Conservation (phyloP, 192 early-diverging fungal species). For the Podila epicladia region DNA sequence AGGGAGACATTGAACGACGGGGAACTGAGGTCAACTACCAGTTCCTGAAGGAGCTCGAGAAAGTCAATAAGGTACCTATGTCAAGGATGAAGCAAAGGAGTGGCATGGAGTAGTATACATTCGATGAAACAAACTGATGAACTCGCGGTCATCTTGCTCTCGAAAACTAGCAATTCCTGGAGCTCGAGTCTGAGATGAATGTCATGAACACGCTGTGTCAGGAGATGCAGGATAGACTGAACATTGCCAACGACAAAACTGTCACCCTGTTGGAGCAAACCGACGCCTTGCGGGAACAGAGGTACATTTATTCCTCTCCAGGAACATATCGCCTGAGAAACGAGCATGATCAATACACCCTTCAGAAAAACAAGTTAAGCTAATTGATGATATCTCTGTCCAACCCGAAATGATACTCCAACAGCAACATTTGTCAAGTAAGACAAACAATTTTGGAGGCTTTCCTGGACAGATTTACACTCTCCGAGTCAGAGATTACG, state of each 20-base stretch:
- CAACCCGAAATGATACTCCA: not conserved
- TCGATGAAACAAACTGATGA: not conserved
- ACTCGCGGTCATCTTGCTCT: not conserved
- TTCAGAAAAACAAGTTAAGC: not conserved
- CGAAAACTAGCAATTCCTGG: constrained; percentile 58
- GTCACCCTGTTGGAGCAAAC: constrained; percentile 72
- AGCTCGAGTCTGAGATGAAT: constrained; percentile 67
- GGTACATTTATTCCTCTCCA: constrained; percentile 49
- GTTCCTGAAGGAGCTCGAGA: constrained; percentile 65
- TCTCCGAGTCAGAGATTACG: constrained; percentile 72
- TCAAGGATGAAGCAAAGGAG: not conserved
- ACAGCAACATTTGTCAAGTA: constrained; percentile 61
- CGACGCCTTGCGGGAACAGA: constrained; percentile 66
- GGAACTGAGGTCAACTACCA: constrained; percentile 61
- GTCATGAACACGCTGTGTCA: constrained; percentile 65
- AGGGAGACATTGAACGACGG: constrained; percentile 68
- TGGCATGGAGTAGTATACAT: not conserved
- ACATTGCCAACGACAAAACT: constrained; percentile 65
- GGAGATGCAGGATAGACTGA: constrained; percentile 68
- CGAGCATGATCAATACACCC: not conserved
- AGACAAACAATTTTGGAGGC: constrained; percentile 68
- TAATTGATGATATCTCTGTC: not conserved
- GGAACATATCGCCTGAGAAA: no score
- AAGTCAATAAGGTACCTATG: constrained; percentile 54
- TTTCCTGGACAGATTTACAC: constrained; percentile 77